phyloP scores from a whole-genome alignment of 139 green algal genomes.

The Pseudopediastrum boryanum region DNA sequence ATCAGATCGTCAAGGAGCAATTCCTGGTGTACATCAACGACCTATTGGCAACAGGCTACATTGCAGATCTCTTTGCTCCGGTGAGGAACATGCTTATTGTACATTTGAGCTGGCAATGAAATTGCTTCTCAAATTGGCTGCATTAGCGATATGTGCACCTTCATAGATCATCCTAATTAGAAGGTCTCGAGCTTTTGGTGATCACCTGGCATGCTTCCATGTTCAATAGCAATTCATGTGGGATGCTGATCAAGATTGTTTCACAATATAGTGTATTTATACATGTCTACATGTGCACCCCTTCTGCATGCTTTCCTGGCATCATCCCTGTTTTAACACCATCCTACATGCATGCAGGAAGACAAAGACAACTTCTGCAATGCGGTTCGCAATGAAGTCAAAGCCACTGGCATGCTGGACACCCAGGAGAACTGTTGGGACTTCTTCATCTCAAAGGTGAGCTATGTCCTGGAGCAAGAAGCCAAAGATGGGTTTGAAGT shows the following conservation, averaged over 20 bases:
- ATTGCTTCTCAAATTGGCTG: no score
- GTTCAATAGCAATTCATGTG: no score
- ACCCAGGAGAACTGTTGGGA: conserved; percentile 85
- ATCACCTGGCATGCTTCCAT: no score
- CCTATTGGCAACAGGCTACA: conserved; percentile 82
- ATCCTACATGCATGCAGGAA: conserved; percentile 67
- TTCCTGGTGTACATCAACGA: conserved; percentile 95
- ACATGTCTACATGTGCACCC: no score
- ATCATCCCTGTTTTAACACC: no score
- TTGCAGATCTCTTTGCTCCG: conserved; percentile 76
- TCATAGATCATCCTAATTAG: no score
- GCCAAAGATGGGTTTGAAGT: neutral
- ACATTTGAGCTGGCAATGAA: no score
- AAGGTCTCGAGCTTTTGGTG: no score
- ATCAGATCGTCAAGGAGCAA: conserved; percentile 86
- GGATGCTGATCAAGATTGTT: no score
- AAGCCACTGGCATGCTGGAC: conserved; percentile 79
- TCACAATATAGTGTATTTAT: no score
- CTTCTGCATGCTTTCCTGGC: no score
- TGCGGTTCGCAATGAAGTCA: conserved; percentile 85
- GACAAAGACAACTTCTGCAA: conserved; percentile 87
- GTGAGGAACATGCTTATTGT: conserved; percentile 33
- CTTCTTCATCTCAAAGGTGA: conserved; percentile 90
- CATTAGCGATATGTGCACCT: no score
- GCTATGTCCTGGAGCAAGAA: neutral